Evolutionary conservation across 192 early-diverging fungal genomes (phyloP).

Genomic region (Backusella sp.): DNA sequence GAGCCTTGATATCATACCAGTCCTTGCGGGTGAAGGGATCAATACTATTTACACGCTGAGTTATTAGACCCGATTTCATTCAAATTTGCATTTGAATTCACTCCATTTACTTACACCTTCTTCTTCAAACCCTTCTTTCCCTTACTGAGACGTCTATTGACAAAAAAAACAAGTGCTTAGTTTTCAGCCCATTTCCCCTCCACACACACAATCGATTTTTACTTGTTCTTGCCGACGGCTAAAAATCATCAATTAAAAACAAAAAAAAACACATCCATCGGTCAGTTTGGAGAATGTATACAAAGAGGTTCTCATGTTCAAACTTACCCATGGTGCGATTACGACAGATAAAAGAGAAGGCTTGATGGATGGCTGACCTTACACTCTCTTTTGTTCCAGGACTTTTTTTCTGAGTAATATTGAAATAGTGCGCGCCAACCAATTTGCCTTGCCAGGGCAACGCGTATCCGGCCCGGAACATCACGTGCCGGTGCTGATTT

Average conservation of each 20-base stretch:
- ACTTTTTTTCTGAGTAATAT: neutral
- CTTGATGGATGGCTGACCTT: constrained; percentile 7
- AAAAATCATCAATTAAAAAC: neutral
- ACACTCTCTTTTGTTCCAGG: constrained; percentile 3
- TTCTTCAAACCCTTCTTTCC: constrained; percentile 90
- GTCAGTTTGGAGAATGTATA: neutral
- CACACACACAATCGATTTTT: constrained; percentile 12
- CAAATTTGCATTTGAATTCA: neutral
- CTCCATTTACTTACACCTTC: constrained; percentile 69
- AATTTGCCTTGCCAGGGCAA: neutral
- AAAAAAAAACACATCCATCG: neutral
- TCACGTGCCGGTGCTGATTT: neutral
- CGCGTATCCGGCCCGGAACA: neutral
- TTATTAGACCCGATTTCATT: neutral
- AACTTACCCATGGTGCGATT: constrained; percentile 9
- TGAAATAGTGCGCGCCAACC: neutral
- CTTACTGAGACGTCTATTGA: constrained; percentile 70
- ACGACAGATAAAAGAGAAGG: constrained; percentile 10
- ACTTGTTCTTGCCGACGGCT: constrained; percentile 79
- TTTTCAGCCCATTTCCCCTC: neutral
- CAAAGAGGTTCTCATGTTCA: neutral
- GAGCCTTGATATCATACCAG: constrained; percentile 99
- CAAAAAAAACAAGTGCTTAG: neutral
- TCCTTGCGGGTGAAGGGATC: constrained; percentile 99
- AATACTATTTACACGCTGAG: constrained; percentile 53